Conservation (phyloP, 2,329 filamentous ascomycete species). For the Pleomassaria siparia region DNA sequence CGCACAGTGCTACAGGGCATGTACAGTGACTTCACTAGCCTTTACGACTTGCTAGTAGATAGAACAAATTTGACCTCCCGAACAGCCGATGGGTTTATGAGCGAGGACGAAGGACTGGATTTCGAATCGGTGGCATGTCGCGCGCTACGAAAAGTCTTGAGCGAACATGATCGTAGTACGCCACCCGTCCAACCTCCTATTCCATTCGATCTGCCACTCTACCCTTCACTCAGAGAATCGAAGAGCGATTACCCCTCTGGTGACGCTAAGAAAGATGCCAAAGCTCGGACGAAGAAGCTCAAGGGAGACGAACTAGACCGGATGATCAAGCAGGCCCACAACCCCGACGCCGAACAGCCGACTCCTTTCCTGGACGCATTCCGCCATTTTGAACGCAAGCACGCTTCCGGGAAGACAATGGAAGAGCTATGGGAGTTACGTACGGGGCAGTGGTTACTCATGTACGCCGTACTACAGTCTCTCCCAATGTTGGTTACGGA, state of each 20-base stretch:
- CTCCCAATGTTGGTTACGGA: slow-evolving; percentile 78
- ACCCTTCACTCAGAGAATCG: slow-evolving; percentile 70
- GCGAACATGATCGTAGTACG: slow-evolving; percentile 85
- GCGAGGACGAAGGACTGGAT: slow-evolving; percentile 54
- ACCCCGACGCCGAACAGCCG: slow-evolving; percentile 66
- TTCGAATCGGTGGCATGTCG: slow-evolving; percentile 61
- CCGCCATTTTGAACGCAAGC: slow-evolving; percentile 69
- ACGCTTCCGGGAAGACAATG: slow-evolving; percentile 64
- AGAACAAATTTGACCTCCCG: slow-evolving; percentile 76
- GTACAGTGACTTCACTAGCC: slow-evolving; percentile 79
- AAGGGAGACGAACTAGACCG: slow-evolving; percentile 77
- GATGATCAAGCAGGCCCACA: slow-evolving; percentile 79
- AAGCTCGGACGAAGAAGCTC: slow-evolving; percentile 69
- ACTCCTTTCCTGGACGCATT: slow-evolving; percentile 69
- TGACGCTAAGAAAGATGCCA: slow-evolving; percentile 72
- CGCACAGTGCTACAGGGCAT: slow-evolving; percentile 77
- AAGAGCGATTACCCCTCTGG: slow-evolving; percentile 65
- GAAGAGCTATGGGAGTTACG: slow-evolving; percentile 71
- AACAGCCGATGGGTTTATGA: slow-evolving; percentile 68
- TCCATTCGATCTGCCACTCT: slow-evolving; percentile 81
- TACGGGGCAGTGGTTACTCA: slow-evolving; percentile 78
- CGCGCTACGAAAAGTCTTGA: slow-evolving; percentile 76
- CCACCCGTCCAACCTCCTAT: slow-evolving; percentile 89
- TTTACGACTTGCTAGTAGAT: slow-evolving; percentile 89
- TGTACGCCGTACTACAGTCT: slow-evolving; percentile 76